Evolutionary conservation across 1,284 basidiomycete species (phyloP).

Genomic region (Ustilago lituana): DNA sequence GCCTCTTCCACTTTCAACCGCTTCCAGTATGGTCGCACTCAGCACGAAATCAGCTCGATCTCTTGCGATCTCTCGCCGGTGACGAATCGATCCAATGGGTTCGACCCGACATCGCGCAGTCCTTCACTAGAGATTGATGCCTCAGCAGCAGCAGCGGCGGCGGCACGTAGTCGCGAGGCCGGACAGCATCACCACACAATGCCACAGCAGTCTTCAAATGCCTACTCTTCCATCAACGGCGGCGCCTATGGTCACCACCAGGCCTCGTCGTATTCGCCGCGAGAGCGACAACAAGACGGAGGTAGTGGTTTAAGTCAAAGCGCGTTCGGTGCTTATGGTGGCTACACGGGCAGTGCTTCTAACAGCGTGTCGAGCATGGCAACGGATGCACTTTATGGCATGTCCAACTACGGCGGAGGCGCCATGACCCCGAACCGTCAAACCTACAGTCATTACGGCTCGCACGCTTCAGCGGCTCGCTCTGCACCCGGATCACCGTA

Average conservation of each 20-base stretch:
- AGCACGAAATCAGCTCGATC: constrained; percentile 22
- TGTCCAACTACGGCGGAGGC: constrained; percentile 32
- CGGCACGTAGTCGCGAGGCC: constrained; percentile 28
- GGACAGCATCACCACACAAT: constrained; percentile 26
- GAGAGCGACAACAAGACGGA: constrained; percentile 39
- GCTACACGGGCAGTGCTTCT: constrained; percentile 17
- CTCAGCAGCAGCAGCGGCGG: constrained; percentile 13
- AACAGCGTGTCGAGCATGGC: constrained; percentile 25
- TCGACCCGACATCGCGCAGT: constrained; percentile 46
- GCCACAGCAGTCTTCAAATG: constrained; percentile 30
- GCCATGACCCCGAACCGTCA: constrained; percentile 40
- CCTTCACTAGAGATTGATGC: constrained; percentile 37
- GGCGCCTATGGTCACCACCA: constrained; percentile 22
- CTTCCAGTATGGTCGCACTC: constrained; percentile 28
- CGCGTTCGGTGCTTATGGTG: constrained; percentile 41
- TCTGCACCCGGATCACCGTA: constrained; percentile 48
- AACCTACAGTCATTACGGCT: constrained; percentile 19
- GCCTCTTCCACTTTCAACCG: constrained; percentile 29
- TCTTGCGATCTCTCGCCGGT: constrained; percentile 38
- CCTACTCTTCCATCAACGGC: constrained; percentile 30
- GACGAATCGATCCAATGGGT: constrained; percentile 25
- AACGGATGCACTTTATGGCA: constrained; percentile 32
- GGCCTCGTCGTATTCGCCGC: constrained; percentile 31
- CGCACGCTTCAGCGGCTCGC: constrained; percentile 33
- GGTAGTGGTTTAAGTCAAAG: constrained; percentile 18